Evolutionary conservation across 805 yeast species (phyloP), one percentile per base, ranked within the genome.

Genomic region (Pichia manshurica): DNA sequence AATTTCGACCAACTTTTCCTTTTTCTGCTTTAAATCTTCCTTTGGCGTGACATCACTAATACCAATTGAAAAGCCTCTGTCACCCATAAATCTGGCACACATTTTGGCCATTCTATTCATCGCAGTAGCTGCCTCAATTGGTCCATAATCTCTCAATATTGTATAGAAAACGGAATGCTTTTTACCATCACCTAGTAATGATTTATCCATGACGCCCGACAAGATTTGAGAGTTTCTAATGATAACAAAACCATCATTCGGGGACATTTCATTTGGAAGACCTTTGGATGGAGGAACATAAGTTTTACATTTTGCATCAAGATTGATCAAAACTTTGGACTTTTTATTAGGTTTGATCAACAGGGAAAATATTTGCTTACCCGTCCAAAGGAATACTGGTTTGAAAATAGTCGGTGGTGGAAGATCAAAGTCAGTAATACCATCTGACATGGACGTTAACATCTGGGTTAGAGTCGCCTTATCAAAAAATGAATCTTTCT

Each of bases 41-140:
- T 95, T 96, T 1, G 99, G 99, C 2, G 96, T 93, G 37, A 93
- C 99, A 68, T 93, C 99, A 57, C 83, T 84, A 58, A 93, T 90
- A 68, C 99, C 99, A 63, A 93, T 95, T 1, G 96, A 88, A 60
- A 93, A 93, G 0, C 99, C 99, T 48, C 97, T 75, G 61, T 90
- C 87, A 51, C 98, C 99, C 61, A 93, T 72, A 65, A 69, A 93
- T 60, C 99, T 74, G 1, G 99, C 98, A 74, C 98, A 90, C 58
- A 95, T 69, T 68, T 95, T 95, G n/a, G 99, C 96, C 98, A 93
- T 90, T 64, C 99, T 75, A 67, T 95, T 91, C 99, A 93, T 93
- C 5, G 98, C 96, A 22, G 70, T 72, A 3, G 96, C 96, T 1
- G 99, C 98, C 58, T 85, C 96, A 55, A 82, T 84, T 5, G 99